These are phyloP conservation scores for Dujonia santamariae DNA, from an alignment of 1,139 yeast species.

Conservation along the genomic window DNA sequence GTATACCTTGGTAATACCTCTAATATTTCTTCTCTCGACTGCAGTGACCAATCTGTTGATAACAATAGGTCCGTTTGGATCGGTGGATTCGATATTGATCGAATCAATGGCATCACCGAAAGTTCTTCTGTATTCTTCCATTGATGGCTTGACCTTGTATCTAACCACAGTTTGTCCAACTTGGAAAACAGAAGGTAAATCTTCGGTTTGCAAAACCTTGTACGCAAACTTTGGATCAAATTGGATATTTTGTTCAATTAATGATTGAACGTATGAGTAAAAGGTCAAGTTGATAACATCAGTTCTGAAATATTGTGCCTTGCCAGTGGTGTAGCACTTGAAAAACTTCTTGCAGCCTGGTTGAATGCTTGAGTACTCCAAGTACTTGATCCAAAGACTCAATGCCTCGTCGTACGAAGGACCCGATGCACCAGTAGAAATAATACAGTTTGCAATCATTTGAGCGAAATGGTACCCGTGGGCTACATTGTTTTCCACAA, in stretches of 20 bases:
- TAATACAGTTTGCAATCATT: slow-evolving; percentile 20
- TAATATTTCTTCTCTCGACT: slow-evolving; percentile 17
- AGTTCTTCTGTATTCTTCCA: slow-evolving; percentile 3
- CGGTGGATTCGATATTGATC: slow-evolving; percentile 19
- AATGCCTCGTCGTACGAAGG: slow-evolving; percentile 24
- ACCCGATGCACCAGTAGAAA: slow-evolving; percentile 8
- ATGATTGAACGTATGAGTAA: slow-evolving; percentile 33
- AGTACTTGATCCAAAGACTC: slow-evolving; percentile 31
- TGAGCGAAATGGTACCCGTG: slow-evolving; percentile 31
- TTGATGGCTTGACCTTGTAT: slow-evolving; percentile 3
- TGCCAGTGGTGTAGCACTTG: slow-evolving; percentile 4
- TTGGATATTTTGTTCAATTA: slow-evolving; percentile 20
- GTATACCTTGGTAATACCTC: slow-evolving; percentile 21
- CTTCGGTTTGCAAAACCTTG: slow-evolving; percentile 27
- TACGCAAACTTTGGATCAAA: slow-evolving; percentile 24
- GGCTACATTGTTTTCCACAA: slow-evolving; percentile 27
- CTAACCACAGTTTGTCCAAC: slow-evolving; percentile 14
- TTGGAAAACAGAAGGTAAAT: slow-evolving; percentile 21
- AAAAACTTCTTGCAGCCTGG: slow-evolving; percentile 1
- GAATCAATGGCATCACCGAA: slow-evolving; percentile 5
- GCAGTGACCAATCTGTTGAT: slow-evolving; percentile 22
- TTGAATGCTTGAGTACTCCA: slow-evolving; percentile 22
- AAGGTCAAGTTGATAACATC: slow-evolving; percentile 27
- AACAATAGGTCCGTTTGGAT: slow-evolving; percentile 33
- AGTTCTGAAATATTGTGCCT: slow-evolving; percentile 2